Conservation (phyloP, 2,329 filamentous ascomycete genomes). For the Samsoniella hepiali region DNA sequence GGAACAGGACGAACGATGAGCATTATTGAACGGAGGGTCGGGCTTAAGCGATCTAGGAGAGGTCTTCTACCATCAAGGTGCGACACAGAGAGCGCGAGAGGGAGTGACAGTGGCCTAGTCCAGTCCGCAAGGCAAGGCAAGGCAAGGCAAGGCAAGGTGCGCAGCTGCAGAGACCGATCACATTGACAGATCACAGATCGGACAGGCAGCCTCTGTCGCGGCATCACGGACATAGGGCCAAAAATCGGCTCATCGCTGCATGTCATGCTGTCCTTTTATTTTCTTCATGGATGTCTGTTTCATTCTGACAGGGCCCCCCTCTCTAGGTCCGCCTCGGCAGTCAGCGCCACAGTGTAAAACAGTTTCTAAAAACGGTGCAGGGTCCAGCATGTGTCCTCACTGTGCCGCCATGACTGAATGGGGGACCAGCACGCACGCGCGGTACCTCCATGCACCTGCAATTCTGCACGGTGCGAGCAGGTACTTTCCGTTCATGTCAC, state of each 20-base stretch:
- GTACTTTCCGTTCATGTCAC: constrained; percentile 3
- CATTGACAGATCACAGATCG: too few species aligned
- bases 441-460: neutral
- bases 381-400: neutral
- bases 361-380: constrained; percentile 8
- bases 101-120: too few species aligned
- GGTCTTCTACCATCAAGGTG: too few species aligned
- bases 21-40: too few species aligned
- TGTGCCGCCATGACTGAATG: too few species aligned
- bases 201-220: neutral
- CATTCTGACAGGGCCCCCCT: neutral
- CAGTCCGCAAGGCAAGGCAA: too few species aligned
- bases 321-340: neutral
- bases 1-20: too few species aligned
- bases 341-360: constrained; percentile 10
- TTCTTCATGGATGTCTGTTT: neutral
- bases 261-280: neutral
- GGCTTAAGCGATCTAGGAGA: too few species aligned
- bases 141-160: too few species aligned
- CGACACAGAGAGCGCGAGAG: too few species aligned
- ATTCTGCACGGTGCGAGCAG: neutral
- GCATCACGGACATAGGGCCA: neutral
- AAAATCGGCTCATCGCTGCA: neutral
- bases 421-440: neutral
- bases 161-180: too few species aligned